A percentile compares a stretch with the other conserved stretches of the same genome.
phyloP scores from a whole-genome alignment of 495 filamentous ascomycete species.

The Clohesyomyces aquaticus region DNA sequence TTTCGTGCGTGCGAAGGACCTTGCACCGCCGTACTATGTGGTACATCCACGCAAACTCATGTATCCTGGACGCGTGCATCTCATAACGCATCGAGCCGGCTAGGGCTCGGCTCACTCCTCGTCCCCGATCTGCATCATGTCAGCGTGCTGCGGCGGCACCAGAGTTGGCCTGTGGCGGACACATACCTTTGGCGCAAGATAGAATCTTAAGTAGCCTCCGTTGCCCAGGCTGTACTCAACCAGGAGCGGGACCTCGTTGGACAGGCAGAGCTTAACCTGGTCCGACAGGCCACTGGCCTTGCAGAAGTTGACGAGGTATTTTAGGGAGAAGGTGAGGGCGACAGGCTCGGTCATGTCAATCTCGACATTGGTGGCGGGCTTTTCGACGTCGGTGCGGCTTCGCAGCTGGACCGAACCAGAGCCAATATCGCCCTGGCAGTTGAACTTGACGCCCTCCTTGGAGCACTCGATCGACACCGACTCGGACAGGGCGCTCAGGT shows the following conservation, averaged over 20 bases:
- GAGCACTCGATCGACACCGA: constrained; percentile 97
- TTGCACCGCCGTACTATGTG: constrained; percentile 21
- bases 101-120: constrained; percentile 66
- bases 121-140: constrained; percentile 75
- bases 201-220: constrained; percentile 92
- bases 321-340: constrained; percentile 94
- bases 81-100: constrained; percentile 14
- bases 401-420: constrained; percentile 91
- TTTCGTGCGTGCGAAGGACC: constrained; percentile 16
- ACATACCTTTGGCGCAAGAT: constrained; percentile 92
- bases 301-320: constrained; percentile 99
- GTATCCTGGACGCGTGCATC: constrained; percentile 17
- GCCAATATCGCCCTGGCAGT: constrained; percentile 91
- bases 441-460: constrained; percentile 98
- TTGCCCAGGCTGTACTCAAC: constrained; percentile 85
- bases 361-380: constrained; percentile 80
- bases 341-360: constrained; percentile 93
- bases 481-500: constrained; percentile 88
- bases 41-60: background rate
- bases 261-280: constrained; percentile 87
- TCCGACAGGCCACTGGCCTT: constrained; percentile 86
- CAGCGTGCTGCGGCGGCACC: constrained; percentile 17
- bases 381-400: constrained; percentile 87
- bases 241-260: constrained; percentile 92
- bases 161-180: constrained; percentile 8